Evolutionary conservation across 768 basidiomycete species (phyloP), one percentile per base, ranked within the genome.

Genomic region (Serendipita sp.): DNA sequence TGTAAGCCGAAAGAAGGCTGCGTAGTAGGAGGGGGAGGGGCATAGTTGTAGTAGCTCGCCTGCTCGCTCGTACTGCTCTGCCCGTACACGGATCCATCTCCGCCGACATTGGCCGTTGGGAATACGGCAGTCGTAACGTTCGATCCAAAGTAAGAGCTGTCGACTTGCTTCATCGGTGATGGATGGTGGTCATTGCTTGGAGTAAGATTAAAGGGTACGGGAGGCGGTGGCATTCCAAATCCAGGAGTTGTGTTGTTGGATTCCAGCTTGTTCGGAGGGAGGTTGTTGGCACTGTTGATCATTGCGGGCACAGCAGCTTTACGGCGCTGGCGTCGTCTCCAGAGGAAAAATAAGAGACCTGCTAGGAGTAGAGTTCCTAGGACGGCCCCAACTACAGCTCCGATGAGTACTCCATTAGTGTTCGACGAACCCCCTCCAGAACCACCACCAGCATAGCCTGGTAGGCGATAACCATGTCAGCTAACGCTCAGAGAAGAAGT

Each of bases 41-140:
- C 53, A 58, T 58, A 58, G 30, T 58, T 58, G 53, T 58, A 58
- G 53, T 58, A 58, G 22, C 30, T 22, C 22, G 22, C 17, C n/a
- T 28, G 45, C 28, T 50, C 45, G 20, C 20, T 28, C 5, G 5
- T 50, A 28, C 45, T 50, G 17, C 28, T n/a, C 45, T 20, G 20
- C 9, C 53, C 53, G 30, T 33, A 17, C 11, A 17, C 30, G n/a
- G 53, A n/a, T 11, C 53, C 53, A 9, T 48, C 45, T 4, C 22
- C 31, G 24, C 13, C 17, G 24, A 22, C 53, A 22, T 3, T 4
- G 9, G 30, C 3, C 17, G 22, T 58, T 31, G 53, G 24, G 31
- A 20, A 58, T 58, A 31, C 53, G 5, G 17, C 30, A 3, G 53
- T 20, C 17, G 53, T 58, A 31, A n/a, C 3, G 28, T 58, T 50